Percentiles rank a stretch among this genome's conserved stretches.
Evolutionary conservation across 129 eudicot genomes (phyloP).

Genomic region (Dittrichia graveolens): DNA sequence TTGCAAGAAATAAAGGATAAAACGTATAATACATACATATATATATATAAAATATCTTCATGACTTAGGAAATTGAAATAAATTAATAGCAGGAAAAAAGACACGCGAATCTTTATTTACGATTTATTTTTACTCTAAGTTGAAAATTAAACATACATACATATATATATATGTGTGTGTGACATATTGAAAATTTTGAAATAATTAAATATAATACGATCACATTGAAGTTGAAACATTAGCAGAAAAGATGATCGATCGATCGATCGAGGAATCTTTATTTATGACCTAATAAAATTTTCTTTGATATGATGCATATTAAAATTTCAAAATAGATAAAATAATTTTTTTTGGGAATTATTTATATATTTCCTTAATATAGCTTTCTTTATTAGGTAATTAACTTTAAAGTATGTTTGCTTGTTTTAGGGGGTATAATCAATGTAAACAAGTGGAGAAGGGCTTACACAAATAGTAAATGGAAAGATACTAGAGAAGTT

Average conservation of each 20-base stretch:
- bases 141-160: no score
- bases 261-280: slow-evolving; percentile 1
- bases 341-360: not conserved
- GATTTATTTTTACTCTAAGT: no score
- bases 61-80: no score
- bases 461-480: slow-evolving; percentile 41
- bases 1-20: no score
- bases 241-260: not conserved
- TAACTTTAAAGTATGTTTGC: slow-evolving; percentile 41
- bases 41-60: no score
- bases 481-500: slow-evolving; percentile 38
- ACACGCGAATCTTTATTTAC: no score
- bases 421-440: slow-evolving; percentile 35
- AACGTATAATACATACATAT: no score
- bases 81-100: no score
- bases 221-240: slow-evolving; percentile 6
- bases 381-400: slow-evolving; percentile 31
- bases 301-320: slow-evolving; percentile 20
- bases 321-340: not conserved
- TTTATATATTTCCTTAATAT: slow-evolving; percentile 21
- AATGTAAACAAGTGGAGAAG: slow-evolving; percentile 26
- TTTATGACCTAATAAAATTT: slow-evolving; percentile 2
- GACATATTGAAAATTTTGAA: no score
- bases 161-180: no score
- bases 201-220: no score